Percentiles rank a stretch among this genome's conserved stretches.
Evolutionary conservation across 306 rosid species (phyloP).

Genomic region (Dalbergia cochinchinensis): DNA sequence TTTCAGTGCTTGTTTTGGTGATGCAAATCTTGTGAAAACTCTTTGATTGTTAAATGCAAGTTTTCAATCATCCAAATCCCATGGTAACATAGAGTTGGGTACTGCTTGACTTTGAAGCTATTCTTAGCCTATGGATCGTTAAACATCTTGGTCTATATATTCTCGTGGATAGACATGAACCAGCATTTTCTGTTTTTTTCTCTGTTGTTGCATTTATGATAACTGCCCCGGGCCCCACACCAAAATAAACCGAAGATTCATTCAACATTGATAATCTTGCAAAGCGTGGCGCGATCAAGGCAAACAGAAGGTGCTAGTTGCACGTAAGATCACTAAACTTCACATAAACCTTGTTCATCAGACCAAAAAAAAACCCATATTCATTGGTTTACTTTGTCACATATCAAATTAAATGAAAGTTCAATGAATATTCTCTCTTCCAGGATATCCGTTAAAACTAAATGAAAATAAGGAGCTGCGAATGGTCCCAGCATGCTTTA

Average conservation of each 20-base stretch:
- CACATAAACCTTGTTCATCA: background rate
- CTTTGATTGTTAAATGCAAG: slow-evolving; percentile 10
- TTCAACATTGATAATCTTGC: background rate
- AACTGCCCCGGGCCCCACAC: background rate
- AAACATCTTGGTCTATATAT: background rate
- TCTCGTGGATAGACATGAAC: background rate
- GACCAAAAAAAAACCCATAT: no score
- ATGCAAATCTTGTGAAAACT: slow-evolving; percentile 26
- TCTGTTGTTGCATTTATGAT: background rate
- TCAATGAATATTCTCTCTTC: background rate
- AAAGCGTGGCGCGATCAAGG: background rate
- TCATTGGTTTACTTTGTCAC: background rate
- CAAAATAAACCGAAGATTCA: background rate
- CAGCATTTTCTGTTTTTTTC: background rate
- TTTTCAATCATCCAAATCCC: background rate
- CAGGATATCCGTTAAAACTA: no score
- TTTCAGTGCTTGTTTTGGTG: background rate
- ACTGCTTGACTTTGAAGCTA: background rate
- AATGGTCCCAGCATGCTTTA: no score
- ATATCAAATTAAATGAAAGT: background rate
- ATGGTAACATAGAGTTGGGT: background rate
- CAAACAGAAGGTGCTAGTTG: background rate
- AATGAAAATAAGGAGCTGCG: no score
- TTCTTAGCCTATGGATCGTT: background rate
- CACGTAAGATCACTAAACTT: background rate